Evolutionary conservation across 1,139 yeast genomes (phyloP).

Genomic region (Pichia sp.): DNA sequence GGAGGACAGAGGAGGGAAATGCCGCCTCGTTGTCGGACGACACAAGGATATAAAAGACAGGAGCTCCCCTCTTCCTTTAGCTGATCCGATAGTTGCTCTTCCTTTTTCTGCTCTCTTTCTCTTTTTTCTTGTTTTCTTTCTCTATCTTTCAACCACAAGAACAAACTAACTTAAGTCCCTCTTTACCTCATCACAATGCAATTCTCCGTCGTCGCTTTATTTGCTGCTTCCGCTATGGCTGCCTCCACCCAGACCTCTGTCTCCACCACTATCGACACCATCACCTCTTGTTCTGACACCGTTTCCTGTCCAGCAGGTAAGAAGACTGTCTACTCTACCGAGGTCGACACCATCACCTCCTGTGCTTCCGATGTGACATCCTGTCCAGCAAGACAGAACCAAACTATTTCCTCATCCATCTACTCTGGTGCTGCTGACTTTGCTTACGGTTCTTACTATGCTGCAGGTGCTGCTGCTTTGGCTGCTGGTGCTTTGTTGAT

Average conservation of each 20-base stretch:
- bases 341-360: conserved; percentile 23
- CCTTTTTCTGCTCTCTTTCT: not conserved
- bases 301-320: conserved; percentile 24
- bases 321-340: conserved; percentile 13
- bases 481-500: conserved; percentile 30
- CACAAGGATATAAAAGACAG: conserved; percentile 4
- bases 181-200: conserved; percentile 21
- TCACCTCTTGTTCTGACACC: conserved; percentile 22
- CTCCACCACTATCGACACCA: conserved; percentile 23
- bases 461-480: conserved; percentile 29
- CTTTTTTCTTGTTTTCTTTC: not conserved
- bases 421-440: conserved; percentile 24
- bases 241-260: conserved; percentile 18
- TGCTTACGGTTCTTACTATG: conserved; percentile 23
- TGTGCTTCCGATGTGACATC: conserved; percentile 20
- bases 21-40: not conserved
- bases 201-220: conserved; percentile 22
- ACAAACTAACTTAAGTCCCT: conserved; percentile 21
- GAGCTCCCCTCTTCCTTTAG: not conserved
- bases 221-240: conserved; percentile 23
- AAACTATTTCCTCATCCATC: conserved; percentile 18
- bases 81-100: not conserved
- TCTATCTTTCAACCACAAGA: conserved; percentile 5
- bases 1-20: not conserved
- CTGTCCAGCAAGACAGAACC: conserved; percentile 20